Evolutionary conservation across 1,139 yeast genomes (phyloP), one percentile per base, ranked within the genome.

Genomic region (Debaryomyces singareniensis): DNA sequence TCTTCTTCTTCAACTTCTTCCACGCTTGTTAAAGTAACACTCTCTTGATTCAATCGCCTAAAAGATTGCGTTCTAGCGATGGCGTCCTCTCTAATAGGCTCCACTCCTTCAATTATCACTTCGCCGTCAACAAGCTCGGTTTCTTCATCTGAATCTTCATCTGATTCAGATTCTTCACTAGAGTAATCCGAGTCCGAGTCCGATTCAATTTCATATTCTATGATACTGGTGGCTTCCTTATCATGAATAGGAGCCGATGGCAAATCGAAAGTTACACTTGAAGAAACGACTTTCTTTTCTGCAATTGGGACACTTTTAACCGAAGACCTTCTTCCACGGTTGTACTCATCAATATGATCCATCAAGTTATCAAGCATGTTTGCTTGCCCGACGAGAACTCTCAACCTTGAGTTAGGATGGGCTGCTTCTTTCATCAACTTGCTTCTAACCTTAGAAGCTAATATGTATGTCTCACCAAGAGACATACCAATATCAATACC

Each of bases 301-400:
- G 13, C 15, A 20, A 26, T 10, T 20, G 10, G 13, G 37, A 40
- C 20, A 37, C 43, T 25, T 45, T 41, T 40, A 59, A 45, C 37
- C 52, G 58, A 28, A 50, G 51, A 15, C 60, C 53, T 42, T 58
- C 68, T 7, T 44, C 45, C 10, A 18, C 9, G n/a, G 21, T 7
- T 7, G 7, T 18, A 7, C 21, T 7, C n/a, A 23, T 57, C 42
- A 21, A 66, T 63, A 37, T 55, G 55, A 44, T 76, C 87, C 75
- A 82, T 77, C 27, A 83, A 50, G 39, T 66, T 66, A 47, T 83
- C 94, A 36, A 83, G 64, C 61, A 83, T 59, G 52, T 82, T 83
- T 13, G 93, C 91, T 53, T 83, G 93, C 20, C 77, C 69, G 3
- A 83, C 89, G 28, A 83, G 64, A 29, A 66, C 58, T 36, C 86